phyloP scores from a whole-genome alignment of 441 rosid species.

The Manihot esculenta region DNA sequence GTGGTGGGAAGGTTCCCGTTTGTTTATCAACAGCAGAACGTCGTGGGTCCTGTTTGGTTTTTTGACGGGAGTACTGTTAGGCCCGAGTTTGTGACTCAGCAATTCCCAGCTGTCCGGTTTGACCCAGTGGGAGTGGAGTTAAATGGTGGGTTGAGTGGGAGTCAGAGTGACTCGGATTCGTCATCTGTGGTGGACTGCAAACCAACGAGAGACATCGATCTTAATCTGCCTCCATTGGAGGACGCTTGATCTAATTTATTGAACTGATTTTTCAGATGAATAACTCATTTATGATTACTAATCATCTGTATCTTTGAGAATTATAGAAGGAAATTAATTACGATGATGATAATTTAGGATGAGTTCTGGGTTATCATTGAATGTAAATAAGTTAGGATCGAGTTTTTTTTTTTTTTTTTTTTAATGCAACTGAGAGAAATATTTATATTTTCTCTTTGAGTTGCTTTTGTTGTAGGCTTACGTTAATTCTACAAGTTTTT shows the following conservation, averaged over 20 bases:
- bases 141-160: constrained; percentile 22
- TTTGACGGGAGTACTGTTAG: constrained; percentile 32
- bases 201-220: constrained; percentile 48
- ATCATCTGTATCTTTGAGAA: constrained; percentile 8
- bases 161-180: constrained; percentile 52
- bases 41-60: constrained; percentile 30
- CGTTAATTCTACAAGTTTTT: background rate
- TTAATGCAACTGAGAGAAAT: constrained; percentile 14
- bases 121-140: constrained; percentile 14
- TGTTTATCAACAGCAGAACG: constrained; percentile 40
- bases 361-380: background rate
- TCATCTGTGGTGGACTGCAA: constrained; percentile 51
- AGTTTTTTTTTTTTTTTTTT: constrained; percentile 9
- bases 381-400: constrained; percentile 22
- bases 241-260: constrained; percentile 38
- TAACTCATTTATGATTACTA: constrained; percentile 5
- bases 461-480: constrained; percentile 18
- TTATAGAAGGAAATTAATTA: background rate
- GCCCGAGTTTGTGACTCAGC: constrained; percentile 40
- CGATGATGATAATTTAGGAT: background rate
- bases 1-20: constrained; percentile 39
- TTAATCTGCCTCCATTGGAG: constrained; percentile 56
- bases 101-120: constrained; percentile 21
- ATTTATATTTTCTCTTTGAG: background rate
- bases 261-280: constrained; percentile 8